Evolutionary conservation across 768 basidiomycete genomes (phyloP).

Genomic region (Myochromella boudieri): DNA sequence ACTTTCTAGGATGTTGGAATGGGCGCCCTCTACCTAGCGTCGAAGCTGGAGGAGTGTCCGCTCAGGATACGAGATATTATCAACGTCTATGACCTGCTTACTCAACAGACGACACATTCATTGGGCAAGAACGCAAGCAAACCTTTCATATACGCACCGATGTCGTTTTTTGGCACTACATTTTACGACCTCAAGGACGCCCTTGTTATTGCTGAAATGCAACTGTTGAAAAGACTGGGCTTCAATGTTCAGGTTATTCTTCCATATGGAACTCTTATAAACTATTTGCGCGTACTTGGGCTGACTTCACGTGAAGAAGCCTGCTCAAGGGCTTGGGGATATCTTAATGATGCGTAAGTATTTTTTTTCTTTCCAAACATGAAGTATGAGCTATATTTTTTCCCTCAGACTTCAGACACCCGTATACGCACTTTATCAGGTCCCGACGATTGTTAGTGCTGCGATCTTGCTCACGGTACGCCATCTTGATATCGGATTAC

Average conservation of each 20-base stretch:
- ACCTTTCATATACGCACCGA: conserved; percentile 71
- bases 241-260: conserved; percentile 94
- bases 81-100: conserved; percentile 88
- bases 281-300: conserved; percentile 91
- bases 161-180: conserved; percentile 85
- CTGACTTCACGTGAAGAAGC: conserved; percentile 69
- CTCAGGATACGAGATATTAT: conserved; percentile 91
- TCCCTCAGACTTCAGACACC: conserved; percentile 89
- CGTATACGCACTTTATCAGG: conserved; percentile 85
- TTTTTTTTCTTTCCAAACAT: background rate
- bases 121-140: conserved; percentile 33
- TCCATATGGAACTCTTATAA: conserved; percentile 92
- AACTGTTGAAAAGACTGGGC: conserved; percentile 91
- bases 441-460: conserved; percentile 87
- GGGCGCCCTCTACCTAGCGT: conserved; percentile 86
- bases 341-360: conserved; percentile 92
- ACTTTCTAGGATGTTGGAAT: conserved; percentile 74
- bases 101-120: conserved; percentile 68
- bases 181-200: conserved; percentile 97
- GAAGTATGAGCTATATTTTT: too few species aligned
- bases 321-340: conserved; percentile 87
- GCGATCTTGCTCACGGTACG: conserved; percentile 83
- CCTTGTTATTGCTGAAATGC: conserved; percentile 95
- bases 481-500: conserved; percentile 70
- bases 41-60: conserved; percentile 91